Evolutionary conservation across 2,329 filamentous ascomycete genomes (phyloP), one percentile per base, ranked within the genome.

Genomic region (Colletotrichum acutatum): DNA sequence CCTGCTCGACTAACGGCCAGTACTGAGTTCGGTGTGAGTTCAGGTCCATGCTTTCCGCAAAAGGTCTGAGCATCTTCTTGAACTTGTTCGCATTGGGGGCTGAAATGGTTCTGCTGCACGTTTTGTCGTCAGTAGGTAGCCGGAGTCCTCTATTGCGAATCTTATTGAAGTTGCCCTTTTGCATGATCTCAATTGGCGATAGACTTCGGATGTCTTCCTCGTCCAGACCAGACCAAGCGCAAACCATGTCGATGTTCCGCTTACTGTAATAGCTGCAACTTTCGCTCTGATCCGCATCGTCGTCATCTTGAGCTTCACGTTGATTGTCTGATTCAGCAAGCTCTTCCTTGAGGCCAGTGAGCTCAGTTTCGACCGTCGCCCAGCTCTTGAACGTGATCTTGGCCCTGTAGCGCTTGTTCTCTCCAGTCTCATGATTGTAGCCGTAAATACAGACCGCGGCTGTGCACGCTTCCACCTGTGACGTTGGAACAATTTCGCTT

Each of bases 1-100:
- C 76, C 6, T 63, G 32, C 4, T 74, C 70, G 2, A 77, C 76
- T 34, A 77, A 26, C 1, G 74, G 70, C 76, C 76, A 77, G 28
- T 59, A 53, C 14, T 67, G 58, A 2, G 24, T 5, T 1, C n/a
- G 28, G 2, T 22, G 24, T 6, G 12, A 28, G 14, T 61, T 42
- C 9, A 1, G 42, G 3, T 59, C 54, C 3, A 65, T 54, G 46
- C 68, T 75, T 0, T 74, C 72, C 5, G 75, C 68, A 37, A 62
- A 76, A 0, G 66, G 74, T 34, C 61, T 74, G 12, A 77, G 30
- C 1, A 52, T 28, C 1, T 69, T 34, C 5, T 54, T 12, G 19
- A 75, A 75, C 0, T 30, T 9, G 4, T 37, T 11, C 32, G 24
- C 12, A 11, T 16, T 60, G 4, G 34, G 37, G 3, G 68, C 62